Conservation (phyloP, 106 monocot genomes). For the Amphibolis antarctica region DNA sequence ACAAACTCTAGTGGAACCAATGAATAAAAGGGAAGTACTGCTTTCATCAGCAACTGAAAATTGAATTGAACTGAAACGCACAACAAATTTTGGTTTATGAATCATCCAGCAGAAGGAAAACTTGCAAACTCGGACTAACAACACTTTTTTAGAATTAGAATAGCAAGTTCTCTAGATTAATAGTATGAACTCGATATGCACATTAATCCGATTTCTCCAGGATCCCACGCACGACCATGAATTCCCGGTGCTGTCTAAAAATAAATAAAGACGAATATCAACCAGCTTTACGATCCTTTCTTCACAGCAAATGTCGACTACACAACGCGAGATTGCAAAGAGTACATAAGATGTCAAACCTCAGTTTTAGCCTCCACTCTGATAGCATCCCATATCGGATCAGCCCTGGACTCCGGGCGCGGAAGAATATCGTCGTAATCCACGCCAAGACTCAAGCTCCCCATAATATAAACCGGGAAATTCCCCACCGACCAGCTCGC, state of each 20-base stretch:
- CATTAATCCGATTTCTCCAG: too few relatives aligned
- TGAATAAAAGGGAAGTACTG: too few relatives aligned
- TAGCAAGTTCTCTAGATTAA: too few relatives aligned
- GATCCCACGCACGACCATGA: too few relatives aligned
- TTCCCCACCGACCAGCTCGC: slow-evolving; percentile 1
- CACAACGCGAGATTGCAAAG: neutral
- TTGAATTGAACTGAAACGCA: neutral
- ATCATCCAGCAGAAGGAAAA: neutral
- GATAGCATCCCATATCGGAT: slow-evolving; percentile 16
- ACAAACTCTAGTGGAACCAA: too few relatives aligned
- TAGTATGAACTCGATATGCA: too few relatives aligned
- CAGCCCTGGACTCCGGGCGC: neutral
- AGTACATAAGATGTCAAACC: neutral
- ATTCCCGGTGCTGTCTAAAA: neutral
- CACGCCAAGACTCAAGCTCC: neutral
- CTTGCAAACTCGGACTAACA: neutral
- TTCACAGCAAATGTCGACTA: neutral
- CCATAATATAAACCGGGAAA: slow-evolving; percentile 11
- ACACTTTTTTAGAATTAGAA: neutral
- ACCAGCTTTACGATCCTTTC: neutral
- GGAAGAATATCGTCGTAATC: neutral
- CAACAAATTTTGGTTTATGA: too few relatives aligned
- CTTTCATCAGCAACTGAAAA: too few relatives aligned
- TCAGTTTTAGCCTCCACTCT: slow-evolving; percentile 12
- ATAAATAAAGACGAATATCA: neutral